Evolutionary conservation across 108 stramenopile species (phyloP).

Genomic region (Fistulifera solaris): DNA sequence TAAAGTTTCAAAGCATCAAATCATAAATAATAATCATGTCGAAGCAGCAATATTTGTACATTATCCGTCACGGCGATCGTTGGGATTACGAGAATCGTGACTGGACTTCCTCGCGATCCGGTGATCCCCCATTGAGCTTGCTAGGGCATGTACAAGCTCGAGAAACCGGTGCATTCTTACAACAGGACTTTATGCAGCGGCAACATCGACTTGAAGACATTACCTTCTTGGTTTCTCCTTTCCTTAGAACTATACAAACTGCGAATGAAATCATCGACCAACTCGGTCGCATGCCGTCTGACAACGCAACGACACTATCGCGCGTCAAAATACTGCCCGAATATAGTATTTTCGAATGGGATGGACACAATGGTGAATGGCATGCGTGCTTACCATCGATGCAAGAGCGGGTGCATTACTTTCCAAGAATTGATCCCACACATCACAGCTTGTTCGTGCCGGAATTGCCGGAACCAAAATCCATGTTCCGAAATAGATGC

Average conservation of each 20-base stretch:
- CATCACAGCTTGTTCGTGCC: constrained; percentile 43
- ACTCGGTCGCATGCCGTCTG: background rate
- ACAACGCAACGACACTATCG: constrained; percentile 1
- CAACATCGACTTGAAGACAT: constrained; percentile 24
- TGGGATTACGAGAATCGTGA: constrained; percentile 66
- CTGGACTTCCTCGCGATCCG: constrained; percentile 18
- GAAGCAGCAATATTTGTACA: constrained; percentile 22
- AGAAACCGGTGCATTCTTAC: constrained; percentile 50
- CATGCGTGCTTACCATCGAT: constrained; percentile 32
- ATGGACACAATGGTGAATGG: constrained; percentile 40
- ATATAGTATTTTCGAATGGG: constrained; percentile 49
- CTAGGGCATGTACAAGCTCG: constrained; percentile 69
- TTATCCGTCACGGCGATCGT: constrained; percentile 82
- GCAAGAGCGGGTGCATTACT: constrained; percentile 46
- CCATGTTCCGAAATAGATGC: constrained; percentile 30
- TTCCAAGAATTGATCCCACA: constrained; percentile 36
- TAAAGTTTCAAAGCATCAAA: too few relatives aligned
- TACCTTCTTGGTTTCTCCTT: constrained; percentile 47
- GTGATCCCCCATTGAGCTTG: constrained; percentile 56
- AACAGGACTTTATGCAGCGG: constrained; percentile 18
- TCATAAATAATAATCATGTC: background rate
- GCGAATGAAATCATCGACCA: constrained; percentile 11
- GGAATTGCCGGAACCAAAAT: constrained; percentile 30
- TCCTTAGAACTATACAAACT: constrained; percentile 47
- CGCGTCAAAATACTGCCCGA: constrained; percentile 34